A percentile compares a stretch with the other conserved stretches of the same genome.
Evolutionary conservation across 106 monocot species (phyloP).

Genomic region (Acanthochlamys bracteata): DNA sequence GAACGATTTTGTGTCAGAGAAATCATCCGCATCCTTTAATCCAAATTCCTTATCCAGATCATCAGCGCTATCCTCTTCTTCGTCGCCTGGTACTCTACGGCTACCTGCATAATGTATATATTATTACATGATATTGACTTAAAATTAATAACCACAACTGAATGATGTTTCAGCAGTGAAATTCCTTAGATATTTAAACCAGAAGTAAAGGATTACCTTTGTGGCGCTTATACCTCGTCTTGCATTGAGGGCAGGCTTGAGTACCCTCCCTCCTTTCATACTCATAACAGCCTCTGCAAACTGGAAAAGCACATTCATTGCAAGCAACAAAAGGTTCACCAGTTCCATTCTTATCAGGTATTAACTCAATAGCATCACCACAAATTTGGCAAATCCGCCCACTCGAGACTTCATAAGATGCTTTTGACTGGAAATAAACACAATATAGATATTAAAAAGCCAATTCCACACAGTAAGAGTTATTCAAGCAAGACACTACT

Average conservation of each 20-base stretch:
- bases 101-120: constrained; percentile 30
- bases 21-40: constrained; percentile 10
- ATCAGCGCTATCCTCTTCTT: constrained; percentile 74
- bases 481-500: too few relatives aligned
- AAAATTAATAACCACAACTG: too few relatives aligned
- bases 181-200: too few relatives aligned
- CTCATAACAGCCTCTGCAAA: constrained; percentile 66
- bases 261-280: constrained; percentile 79
- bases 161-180: too few relatives aligned
- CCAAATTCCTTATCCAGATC: constrained; percentile 58
- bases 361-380: constrained; percentile 48
- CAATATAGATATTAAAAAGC: too few relatives aligned
- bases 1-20: constrained; percentile 4
- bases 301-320: constrained; percentile 78
- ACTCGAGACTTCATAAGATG: constrained; percentile 12
- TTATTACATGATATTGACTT: too few relatives aligned
- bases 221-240: constrained; percentile 69
- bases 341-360: constrained; percentile 17
- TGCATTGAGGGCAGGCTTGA: constrained; percentile 68
- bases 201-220: constrained; percentile 35
- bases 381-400: constrained; percentile 61
- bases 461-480: too few relatives aligned
- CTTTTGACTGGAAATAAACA: constrained; percentile 30
- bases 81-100: constrained; percentile 72
- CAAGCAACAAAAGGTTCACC: constrained; percentile 78